phyloP scores from a whole-genome alignment of 2,329 filamentous ascomycete species.

The Teratosphaeria gauchensis region DNA sequence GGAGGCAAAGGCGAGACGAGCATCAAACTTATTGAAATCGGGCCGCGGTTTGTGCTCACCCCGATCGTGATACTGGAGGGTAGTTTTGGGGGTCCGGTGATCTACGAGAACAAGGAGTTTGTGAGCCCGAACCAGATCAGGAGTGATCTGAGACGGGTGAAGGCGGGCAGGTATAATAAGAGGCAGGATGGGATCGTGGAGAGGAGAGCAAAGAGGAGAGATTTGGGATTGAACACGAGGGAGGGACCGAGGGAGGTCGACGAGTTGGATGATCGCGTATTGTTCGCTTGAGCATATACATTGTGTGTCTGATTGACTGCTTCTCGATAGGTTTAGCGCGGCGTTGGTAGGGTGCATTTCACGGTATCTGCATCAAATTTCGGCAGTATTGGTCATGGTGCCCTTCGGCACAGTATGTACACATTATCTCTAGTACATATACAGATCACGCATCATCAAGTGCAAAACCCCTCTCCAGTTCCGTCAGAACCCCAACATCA shows the following conservation, averaged over 20 bases:
- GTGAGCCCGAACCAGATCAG: conserved; percentile 89
- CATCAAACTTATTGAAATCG: conserved; percentile 81
- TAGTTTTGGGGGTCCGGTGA: conserved; percentile 88
- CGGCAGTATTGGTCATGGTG: neutral
- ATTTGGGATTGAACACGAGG: conserved; percentile 64
- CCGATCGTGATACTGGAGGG: conserved; percentile 93
- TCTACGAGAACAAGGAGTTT: conserved; percentile 97
- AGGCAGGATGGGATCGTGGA: conserved; percentile 67
- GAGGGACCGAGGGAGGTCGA: conserved; percentile 54
- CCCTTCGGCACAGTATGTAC: neutral
- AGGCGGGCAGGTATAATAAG: conserved; percentile 67
- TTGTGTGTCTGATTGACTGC: neutral
- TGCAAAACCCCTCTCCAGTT: neutral
- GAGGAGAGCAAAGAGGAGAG: conserved; percentile 61
- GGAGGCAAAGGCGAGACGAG: conserved; percentile 53
- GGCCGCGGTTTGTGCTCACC: conserved; percentile 83
- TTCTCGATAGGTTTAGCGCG: neutral
- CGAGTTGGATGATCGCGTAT: conserved; percentile 63
- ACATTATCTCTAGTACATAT: neutral
- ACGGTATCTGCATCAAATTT: neutral
- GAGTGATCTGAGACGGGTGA: conserved; percentile 64
- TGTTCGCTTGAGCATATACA: conserved; percentile 53
- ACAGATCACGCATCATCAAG: neutral
- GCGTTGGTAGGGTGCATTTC: neutral
- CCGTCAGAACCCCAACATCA: neutral